Evolutionary conservation across 73 alveolate species (phyloP).

Genomic region (Paraurostyla sp.): DNA sequence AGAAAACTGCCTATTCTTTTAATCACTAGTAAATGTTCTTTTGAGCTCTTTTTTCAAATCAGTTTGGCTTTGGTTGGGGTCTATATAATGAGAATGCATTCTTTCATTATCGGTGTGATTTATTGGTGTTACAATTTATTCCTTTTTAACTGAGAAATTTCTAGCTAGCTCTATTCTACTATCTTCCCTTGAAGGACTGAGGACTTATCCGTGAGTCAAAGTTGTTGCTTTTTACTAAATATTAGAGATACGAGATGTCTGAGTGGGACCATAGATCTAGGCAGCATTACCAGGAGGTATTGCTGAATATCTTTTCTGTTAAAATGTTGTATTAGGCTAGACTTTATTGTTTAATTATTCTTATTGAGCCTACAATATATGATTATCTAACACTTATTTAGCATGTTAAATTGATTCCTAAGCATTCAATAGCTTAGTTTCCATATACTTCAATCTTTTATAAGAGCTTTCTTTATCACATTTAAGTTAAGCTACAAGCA

Average conservation of each 20-base stretch:
- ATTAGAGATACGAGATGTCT: background rate
- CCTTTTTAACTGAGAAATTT: background rate
- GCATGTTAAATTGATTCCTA: constrained; percentile 60
- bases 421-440: constrained; percentile 12
- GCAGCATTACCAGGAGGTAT: background rate
- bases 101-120: background rate
- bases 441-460: constrained; percentile 35
- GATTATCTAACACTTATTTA: constrained; percentile 52
- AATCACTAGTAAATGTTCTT: background rate
- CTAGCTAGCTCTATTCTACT: background rate
- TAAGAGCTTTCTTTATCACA: constrained; percentile 44
- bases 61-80: background rate
- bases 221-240: background rate
- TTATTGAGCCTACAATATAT: constrained; percentile 28
- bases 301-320: constrained; percentile 12
- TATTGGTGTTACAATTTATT: background rate
- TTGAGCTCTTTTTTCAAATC: background rate
- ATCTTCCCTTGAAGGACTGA: constrained; percentile 35
- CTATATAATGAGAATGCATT: constrained; percentile 39
- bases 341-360: constrained; percentile 34
- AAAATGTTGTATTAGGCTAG: background rate
- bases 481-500: constrained; percentile 1
- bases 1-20: background rate
- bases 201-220: background rate
- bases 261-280: constrained; percentile 8